Base-by-base conservation (phyloP, 2,329 filamentous ascomycete species). In the Claviceps sp. region DNA sequence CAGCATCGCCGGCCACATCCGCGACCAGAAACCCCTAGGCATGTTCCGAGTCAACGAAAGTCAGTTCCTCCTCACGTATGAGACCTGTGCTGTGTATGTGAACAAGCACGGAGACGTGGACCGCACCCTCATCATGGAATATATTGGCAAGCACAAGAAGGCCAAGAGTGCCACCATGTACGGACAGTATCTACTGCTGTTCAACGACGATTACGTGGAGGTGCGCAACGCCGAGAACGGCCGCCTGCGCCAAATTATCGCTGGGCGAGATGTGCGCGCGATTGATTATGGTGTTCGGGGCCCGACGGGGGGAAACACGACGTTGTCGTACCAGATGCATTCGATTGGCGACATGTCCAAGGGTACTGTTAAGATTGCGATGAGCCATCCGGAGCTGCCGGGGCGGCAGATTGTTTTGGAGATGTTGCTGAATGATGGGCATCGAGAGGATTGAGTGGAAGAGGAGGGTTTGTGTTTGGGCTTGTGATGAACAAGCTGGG, bases 21-120 rank as follows among this genome's bases (percentile, higher is more conserved):
- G 81, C 52, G 84, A 88, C 58, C 87, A 95, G 62, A 81, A 83
- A 52, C 91, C 93, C 0, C 74, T 98, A 11, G 90, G 90, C 60
- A 98, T 98, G 93, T 96, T 98, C 75, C 83, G 90, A 42, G 81
- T 98, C 51, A 90, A 86, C 58, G 87, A 94, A 54, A 85, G 87
- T 52, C 93, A 95, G 66, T 98, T 97, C 69, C 73, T 98, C 26
- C 81, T 96, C 48, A 88, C 87, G 40, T 98, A 97, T 66, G 87
- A 94, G 68, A 89, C 96, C 67, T 97, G 91, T 60, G 93, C 90
- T 17, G 90, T 98, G 8, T 98, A 97, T 63, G 87, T 97, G 64
- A 94, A 98, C 73, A 96, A 97, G 70, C 89, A 97, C 67, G 93
- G 93, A 58, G 93, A 98, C 56, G 89, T 98, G 30, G 91, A 84